Conservation (phyloP, 2,329 filamentous ascomycete species). For the Stachybotrys elegans region DNA sequence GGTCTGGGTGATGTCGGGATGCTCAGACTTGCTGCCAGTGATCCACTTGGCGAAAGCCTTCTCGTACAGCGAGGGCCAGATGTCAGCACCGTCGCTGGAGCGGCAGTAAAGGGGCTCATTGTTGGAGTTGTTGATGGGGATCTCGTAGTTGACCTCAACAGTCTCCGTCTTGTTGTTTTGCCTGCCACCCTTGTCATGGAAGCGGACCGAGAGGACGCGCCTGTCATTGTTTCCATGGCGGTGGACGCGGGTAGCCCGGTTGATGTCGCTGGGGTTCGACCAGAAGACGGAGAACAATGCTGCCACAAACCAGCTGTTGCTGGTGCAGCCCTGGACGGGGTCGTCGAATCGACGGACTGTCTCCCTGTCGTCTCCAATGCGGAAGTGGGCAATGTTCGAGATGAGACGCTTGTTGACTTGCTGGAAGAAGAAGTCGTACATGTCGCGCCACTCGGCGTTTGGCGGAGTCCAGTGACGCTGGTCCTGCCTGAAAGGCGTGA, state of each 20-base stretch:
- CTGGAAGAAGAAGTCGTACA: slow-evolving; percentile 30
- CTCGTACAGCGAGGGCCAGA: slow-evolving; percentile 41
- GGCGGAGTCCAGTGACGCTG: slow-evolving; percentile 30
- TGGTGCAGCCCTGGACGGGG: slow-evolving; percentile 35
- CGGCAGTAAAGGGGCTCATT: slow-evolving; percentile 36
- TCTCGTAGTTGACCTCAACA: slow-evolving; percentile 36
- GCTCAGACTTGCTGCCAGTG: slow-evolving; percentile 21
- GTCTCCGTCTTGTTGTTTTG: slow-evolving; percentile 32
- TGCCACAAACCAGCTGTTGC: slow-evolving; percentile 38
- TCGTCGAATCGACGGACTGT: slow-evolving; percentile 29
- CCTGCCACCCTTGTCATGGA: slow-evolving; percentile 39
- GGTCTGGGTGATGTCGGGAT: slow-evolving; percentile 35
- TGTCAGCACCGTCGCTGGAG: slow-evolving; percentile 32
- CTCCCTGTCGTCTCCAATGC: slow-evolving; percentile 14
- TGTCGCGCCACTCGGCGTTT: slow-evolving; percentile 35
- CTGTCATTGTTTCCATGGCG: slow-evolving; percentile 19
- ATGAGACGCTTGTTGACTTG: slow-evolving; percentile 23
- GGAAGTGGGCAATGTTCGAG: slow-evolving; percentile 23
- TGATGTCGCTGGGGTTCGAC: slow-evolving; percentile 35
- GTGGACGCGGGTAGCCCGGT: slow-evolving; percentile 25
- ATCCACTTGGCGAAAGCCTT: slow-evolving; percentile 44
- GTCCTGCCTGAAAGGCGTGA: slow-evolving; percentile 29
- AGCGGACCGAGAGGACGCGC: slow-evolving; percentile 24
- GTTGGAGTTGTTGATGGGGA: slow-evolving; percentile 38
- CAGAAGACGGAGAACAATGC: slow-evolving; percentile 41